A percentile compares a stretch with the other conserved stretches of the same genome.
Evolutionary conservation across 768 basidiomycete species (phyloP).

Genomic region (Pisolithus marmoratus): DNA sequence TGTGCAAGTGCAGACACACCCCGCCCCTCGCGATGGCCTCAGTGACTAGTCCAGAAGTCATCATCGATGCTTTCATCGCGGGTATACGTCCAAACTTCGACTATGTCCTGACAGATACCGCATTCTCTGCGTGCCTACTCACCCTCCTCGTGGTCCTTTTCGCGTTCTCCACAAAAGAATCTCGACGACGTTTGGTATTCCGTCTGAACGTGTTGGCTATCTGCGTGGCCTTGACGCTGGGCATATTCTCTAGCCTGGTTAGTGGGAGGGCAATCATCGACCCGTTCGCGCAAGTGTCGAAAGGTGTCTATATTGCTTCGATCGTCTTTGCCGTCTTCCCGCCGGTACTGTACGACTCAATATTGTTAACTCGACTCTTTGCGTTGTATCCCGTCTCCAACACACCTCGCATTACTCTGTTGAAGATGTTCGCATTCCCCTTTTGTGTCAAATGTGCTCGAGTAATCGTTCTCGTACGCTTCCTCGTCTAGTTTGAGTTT

Average conservation of each 20-base stretch:
- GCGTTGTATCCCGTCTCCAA: constrained; percentile 28
- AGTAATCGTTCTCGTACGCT: constrained; percentile 13
- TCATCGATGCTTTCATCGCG: constrained; percentile 9
- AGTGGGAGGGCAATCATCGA: constrained; percentile 6
- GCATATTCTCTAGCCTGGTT: constrained; percentile 13
- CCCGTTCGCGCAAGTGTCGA: constrained; percentile 14
- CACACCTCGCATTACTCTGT: constrained; percentile 9
- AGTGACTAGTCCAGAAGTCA: neutral
- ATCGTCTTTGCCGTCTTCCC: constrained; percentile 22
- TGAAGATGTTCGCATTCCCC: constrained; percentile 25
- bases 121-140: constrained; percentile 25
- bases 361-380: constrained; percentile 31
- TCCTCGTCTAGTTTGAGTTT: neutral
- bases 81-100: constrained; percentile 13
- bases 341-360: constrained; percentile 32
- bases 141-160: constrained; percentile 30
- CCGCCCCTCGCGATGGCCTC: neutral
- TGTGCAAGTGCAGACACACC: too few species aligned
- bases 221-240: constrained; percentile 20
- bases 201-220: constrained; percentile 26
- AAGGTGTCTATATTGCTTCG: constrained; percentile 15
- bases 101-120: constrained; percentile 23
- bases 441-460: constrained; percentile 27
- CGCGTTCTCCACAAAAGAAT: constrained; percentile 24
- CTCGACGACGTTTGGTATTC: constrained; percentile 28